Evolutionary conservation across 2,329 filamentous ascomycete species (phyloP).

Genomic region (Talaromyces sp.): DNA sequence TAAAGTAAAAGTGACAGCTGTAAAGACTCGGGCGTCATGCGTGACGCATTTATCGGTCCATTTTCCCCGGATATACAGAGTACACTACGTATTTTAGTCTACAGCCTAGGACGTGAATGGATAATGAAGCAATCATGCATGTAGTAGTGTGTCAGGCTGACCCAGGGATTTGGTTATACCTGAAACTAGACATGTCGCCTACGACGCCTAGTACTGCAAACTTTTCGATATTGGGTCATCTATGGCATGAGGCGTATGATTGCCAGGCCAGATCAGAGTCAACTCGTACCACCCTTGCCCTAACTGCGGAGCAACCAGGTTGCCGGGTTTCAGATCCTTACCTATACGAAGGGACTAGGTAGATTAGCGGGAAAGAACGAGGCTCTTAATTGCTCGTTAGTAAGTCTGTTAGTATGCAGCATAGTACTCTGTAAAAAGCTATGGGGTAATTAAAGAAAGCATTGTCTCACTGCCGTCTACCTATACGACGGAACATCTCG

Average conservation of each 20-base stretch:
- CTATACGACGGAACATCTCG: not conserved
- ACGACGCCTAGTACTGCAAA: no score
- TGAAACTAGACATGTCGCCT: not conserved
- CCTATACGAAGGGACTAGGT: not conserved
- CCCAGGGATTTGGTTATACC: not conserved
- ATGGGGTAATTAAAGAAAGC: no score
- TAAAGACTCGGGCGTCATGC: not conserved
- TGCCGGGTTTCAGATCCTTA: not conserved
- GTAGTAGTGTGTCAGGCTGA: not conserved
- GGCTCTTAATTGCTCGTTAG: no score
- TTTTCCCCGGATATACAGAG: not conserved
- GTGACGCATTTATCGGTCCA: not conserved
- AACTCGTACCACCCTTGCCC: not conserved
- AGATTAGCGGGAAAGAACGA: no score
- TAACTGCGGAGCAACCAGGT: not conserved
- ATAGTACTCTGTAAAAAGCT: not conserved
- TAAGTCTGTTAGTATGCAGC: no score
- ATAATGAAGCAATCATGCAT: no score
- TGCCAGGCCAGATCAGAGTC: not conserved
- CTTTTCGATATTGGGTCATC: not conserved
- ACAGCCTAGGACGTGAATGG: not conserved
- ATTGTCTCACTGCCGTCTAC: no score
- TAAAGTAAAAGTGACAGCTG: not conserved
- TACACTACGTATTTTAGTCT: not conserved
- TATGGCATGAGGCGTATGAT: no score